Base-by-base conservation (phyloP, 164 flowering plant species). In the Liquidambar formosana region DNA sequence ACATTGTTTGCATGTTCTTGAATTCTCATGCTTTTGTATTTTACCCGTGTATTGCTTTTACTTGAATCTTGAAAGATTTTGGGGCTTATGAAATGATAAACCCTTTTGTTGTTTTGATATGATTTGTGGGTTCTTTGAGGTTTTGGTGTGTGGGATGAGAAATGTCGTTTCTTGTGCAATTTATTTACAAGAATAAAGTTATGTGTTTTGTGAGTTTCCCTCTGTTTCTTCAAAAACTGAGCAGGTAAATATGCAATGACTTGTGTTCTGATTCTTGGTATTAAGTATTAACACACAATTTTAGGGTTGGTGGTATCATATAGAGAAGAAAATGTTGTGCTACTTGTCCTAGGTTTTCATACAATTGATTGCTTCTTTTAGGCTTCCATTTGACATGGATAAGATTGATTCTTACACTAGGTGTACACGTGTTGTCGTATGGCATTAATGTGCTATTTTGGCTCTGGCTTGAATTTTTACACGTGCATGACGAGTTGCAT, bases 1-100 rank as follows among this genome's bases (percentile, higher is more conserved):
- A 58, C 59, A 26, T 43, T 75, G 54, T 47, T 10, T 67, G 57
- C 67, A 21, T 23, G 61, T 66, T 54, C 53, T 59, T 38, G 69
- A 10, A 21, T 57, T 10, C n/a, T 63, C n/a, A 15, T 57, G 26
- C 15, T 25, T 11, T 14, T 57, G n/a, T 57, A 25, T 57, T 38
- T 57, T 57, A 12, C 21, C 21, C n/a, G 8, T 51, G 21, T 51
- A 16, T 8, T 51, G 54, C 21, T 51, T 51, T 6, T n/a, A 19
- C 10, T 51, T 51, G n/a, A 33, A 33, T 33, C 41, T 33, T 33
- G 41, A 33, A 33, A n/a, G n/a, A 33, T 33, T 33, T 33, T 33
- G 41, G 41, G 41, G 6, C 6, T 33, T 49, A n/a, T 49, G 16
- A 13, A 22, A 4, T 2, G 27, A 19, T 21, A 13, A 21, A 54